A percentile compares a stretch with the other conserved stretches of the same genome.
phyloP scores from a whole-genome alignment of 2,329 filamentous ascomycete genomes.

The Fusarium sp. region DNA sequence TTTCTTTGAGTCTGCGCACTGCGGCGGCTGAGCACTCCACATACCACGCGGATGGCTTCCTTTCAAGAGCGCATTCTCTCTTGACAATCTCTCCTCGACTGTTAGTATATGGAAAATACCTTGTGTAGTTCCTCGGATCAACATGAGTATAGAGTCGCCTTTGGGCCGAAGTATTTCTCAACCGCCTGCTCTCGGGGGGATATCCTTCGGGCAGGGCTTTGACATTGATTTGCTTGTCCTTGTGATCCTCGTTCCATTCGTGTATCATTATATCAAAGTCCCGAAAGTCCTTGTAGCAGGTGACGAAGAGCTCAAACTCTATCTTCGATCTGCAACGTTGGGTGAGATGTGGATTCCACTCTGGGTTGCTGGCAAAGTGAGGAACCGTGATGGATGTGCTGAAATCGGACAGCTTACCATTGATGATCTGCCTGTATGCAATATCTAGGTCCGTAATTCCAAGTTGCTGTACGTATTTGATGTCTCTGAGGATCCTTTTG shows the following conservation, averaged over 20 bases:
- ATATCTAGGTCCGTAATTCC: neutral
- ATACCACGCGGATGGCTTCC: neutral
- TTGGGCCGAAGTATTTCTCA: neutral
- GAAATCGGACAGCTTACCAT: conserved; percentile 40
- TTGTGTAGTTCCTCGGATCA: neutral
- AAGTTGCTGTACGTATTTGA: neutral
- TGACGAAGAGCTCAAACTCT: neutral
- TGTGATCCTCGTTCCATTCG: neutral
- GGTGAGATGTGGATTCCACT: conserved; percentile 1
- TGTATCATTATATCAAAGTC: neutral
- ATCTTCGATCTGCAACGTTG: neutral
- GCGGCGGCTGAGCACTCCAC: neutral
- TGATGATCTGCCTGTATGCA: conserved; percentile 28
- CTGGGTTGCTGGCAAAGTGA: conserved; percentile 30
- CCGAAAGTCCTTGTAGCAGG: neutral
- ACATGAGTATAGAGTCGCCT: neutral
- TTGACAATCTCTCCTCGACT: neutral
- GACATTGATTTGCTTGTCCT: neutral
- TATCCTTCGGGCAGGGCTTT: neutral
- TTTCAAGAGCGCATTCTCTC: neutral
- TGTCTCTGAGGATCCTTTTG: neutral
- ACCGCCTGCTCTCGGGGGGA: neutral
- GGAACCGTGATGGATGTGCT: conserved; percentile 41
- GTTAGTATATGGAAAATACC: neutral
- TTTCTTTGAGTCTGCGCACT: neutral